Evolutionary conservation across 768 basidiomycete genomes (phyloP).

Genomic region (Lactarius evosmus): DNA sequence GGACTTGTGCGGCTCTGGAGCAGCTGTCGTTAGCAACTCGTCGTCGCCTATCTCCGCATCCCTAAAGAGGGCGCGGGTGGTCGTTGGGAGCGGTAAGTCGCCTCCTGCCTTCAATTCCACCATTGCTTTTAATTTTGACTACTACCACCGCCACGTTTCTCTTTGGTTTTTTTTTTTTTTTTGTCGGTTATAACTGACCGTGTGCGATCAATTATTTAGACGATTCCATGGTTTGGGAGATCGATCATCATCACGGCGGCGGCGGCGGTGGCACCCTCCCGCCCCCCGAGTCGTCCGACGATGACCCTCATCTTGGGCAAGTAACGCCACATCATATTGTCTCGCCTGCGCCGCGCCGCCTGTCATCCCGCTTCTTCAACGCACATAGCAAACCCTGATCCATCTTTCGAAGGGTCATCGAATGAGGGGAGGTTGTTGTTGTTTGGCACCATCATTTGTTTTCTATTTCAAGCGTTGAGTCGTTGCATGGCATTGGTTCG

Average conservation of each 20-base stretch:
- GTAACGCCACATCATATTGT: slow-evolving; percentile 68
- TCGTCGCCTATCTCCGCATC: slow-evolving; percentile 30
- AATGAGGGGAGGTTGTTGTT: background rate
- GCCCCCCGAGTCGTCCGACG: slow-evolving; percentile 50
- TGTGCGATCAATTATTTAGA: slow-evolving; percentile 34
- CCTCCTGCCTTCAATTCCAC: no score
- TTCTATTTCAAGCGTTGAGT: background rate
- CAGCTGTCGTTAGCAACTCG: background rate
- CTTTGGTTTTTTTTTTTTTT: slow-evolving; percentile 1
- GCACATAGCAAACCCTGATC: slow-evolving; percentile 6
- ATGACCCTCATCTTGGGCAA: slow-evolving; percentile 60
- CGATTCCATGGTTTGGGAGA: slow-evolving; percentile 45
- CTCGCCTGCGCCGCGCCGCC: slow-evolving; percentile 53
- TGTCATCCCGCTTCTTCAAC: slow-evolving; percentile 23
- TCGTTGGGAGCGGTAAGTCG: slow-evolving; percentile 38
- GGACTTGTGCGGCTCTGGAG: background rate
- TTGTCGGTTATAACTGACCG: background rate
- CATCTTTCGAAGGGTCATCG: background rate
- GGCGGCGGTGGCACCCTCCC: slow-evolving; percentile 4
- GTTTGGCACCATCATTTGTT: background rate
- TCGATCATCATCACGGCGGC: slow-evolving; percentile 7
- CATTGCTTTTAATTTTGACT: no score
- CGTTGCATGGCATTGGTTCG: background rate
- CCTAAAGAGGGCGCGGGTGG: slow-evolving; percentile 28
- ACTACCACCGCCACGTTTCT: no score